Percentiles rank a stretch among this genome's conserved stretches.
Evolutionary conservation across 495 filamentous ascomycete genomes (phyloP).

Genomic region (Saxophila tyrrhenica): DNA sequence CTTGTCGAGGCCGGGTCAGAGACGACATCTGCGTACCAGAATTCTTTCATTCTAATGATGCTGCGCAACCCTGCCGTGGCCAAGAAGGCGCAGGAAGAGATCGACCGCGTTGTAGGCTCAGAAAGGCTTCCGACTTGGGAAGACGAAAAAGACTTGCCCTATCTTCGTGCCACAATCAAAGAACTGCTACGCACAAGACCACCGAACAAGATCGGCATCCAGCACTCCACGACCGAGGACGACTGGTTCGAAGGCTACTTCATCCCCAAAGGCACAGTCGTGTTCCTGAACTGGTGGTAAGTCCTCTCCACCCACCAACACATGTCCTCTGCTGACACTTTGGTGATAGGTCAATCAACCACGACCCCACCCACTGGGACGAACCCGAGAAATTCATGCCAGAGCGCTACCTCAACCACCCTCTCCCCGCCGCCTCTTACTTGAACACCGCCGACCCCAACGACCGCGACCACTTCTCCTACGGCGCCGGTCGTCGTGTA

Average conservation of each 20-base stretch:
- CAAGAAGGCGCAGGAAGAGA: slow-evolving; percentile 22
- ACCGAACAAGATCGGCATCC: slow-evolving; percentile 8
- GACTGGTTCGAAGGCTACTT: slow-evolving; percentile 28
- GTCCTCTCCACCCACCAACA: neutral
- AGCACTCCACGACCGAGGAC: slow-evolving; percentile 14
- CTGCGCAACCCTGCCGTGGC: slow-evolving; percentile 15
- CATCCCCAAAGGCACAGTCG: slow-evolving; percentile 35
- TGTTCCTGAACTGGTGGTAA: slow-evolving; percentile 12
- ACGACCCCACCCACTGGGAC: slow-evolving; percentile 5
- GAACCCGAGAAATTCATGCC: slow-evolving; percentile 36
- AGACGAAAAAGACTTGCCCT: slow-evolving; percentile 24
- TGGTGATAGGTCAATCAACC: slow-evolving; percentile 25
- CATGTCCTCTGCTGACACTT: neutral
- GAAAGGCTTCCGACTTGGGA: slow-evolving; percentile 20
- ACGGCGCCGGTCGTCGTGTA: slow-evolving; percentile 16
- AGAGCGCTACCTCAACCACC: slow-evolving; percentile 40
- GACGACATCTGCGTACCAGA: slow-evolving; percentile 24
- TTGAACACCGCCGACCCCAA: slow-evolving; percentile 33
- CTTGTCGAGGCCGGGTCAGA: slow-evolving; percentile 28
- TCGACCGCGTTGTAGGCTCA: slow-evolving; percentile 23
- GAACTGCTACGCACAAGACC: slow-evolving; percentile 51
- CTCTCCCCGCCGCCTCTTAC: slow-evolving; percentile 39
- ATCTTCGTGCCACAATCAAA: slow-evolving; percentile 46
- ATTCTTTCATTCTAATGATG: slow-evolving; percentile 24
- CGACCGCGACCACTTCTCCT: neutral